These are phyloP conservation scores for Trichoderma pleuroti DNA, from an alignment of 2,329 filamentous ascomycete genomes.

Conservation along the genomic window DNA sequence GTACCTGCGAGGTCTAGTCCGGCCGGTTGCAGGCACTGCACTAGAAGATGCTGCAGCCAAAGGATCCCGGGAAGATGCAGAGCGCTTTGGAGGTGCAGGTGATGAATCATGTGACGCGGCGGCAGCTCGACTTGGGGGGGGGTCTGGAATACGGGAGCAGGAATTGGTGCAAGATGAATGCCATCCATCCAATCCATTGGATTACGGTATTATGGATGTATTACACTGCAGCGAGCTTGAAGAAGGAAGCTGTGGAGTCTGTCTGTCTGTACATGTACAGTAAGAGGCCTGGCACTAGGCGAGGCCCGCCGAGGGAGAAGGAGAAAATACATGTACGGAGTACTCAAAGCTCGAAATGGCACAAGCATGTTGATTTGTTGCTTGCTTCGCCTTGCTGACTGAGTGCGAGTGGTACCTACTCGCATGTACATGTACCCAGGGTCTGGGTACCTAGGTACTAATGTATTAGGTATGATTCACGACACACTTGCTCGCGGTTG, in stretches of 20 bases:
- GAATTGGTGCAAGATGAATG: background rate
- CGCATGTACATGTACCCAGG: too few species aligned
- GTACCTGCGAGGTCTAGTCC: background rate
- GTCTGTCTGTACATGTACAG: background rate
- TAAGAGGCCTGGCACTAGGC: background rate
- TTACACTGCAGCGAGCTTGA: background rate
- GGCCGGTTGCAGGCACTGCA: background rate
- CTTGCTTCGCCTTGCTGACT: constrained; percentile 8
- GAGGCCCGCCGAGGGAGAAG: background rate
- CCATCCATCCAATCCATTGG: background rate
- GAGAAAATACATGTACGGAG: background rate
- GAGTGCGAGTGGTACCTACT: too few species aligned
- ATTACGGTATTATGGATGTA: background rate
- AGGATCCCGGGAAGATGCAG: background rate
- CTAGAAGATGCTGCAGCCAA: background rate
- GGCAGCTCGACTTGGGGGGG: background rate
- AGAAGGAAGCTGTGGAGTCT: background rate
- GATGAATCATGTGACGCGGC: constrained; percentile 18
- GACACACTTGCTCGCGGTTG: constrained; percentile 6
- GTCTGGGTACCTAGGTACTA: too few species aligned
- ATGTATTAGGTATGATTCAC: background rate
- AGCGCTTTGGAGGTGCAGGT: constrained; percentile 10
- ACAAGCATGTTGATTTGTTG: background rate
- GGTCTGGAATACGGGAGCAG: background rate
- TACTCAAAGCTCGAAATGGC: background rate